Base-by-base conservation (phyloP, 2,329 filamentous ascomycete genomes). In the Pseudocercospora fuligena region DNA sequence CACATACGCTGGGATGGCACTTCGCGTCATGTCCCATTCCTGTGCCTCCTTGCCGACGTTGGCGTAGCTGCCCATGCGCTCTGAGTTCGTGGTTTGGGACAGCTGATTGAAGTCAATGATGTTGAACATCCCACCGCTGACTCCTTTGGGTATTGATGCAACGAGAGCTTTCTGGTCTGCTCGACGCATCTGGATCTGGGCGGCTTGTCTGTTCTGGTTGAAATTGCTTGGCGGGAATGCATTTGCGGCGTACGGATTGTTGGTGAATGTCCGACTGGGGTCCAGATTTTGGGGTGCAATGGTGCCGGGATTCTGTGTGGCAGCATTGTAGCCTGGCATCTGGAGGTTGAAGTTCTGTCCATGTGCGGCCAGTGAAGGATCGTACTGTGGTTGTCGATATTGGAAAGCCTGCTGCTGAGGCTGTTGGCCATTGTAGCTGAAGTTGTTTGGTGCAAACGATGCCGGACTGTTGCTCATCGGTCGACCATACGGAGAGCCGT, bases 1-100 rank as follows among this genome's bases (percentile, higher is more conserved):
- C 2, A 75, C 75, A 64, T 82, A 83, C 16, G 77, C 66, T 0
- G 82, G 82, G 8, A 84, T 69, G 3, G 78, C 77, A 78, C 81
- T 81, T 74, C 81, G 80, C 73, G 82, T 83, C 60, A 80, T 78
- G 14, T 79, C 74, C 53, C 80, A 76, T 57, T 84, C 81, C 23
- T 79, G 73, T 1, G 80, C 73, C 58, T 80, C 75, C 51, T 77
- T 75, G 59, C 82, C 81, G 61, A 84, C 70, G 66, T 78, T 81
- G 66, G 82, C 77, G 57, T 80, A 82, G 70, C 79, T 58, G 71
- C 80, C 78, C 69, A 84, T 69, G 19, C 79, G 74, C 71, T 72
- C 76, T 36, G 82, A 82, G 57, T 81, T 81, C 31, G 82, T 84
- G 19, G 79, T 79, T 69, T 78, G 78, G 40, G 77, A 76, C 29